Base-by-base conservation (phyloP, 768 basidiomycete species). In the Xanthoconium purpureum region DNA sequence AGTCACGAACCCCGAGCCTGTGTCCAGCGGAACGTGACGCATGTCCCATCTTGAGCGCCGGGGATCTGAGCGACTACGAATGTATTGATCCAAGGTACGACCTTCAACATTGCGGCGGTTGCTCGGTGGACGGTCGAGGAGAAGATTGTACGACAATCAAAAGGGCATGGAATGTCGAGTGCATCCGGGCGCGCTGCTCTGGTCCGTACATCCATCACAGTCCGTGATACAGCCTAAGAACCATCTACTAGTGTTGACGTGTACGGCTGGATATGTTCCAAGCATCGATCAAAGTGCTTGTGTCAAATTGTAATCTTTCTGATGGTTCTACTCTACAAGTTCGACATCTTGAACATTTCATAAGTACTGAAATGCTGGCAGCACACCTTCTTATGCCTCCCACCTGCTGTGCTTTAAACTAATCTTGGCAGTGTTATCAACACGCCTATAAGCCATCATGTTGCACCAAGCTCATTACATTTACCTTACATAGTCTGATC, bases 31-130 rank as follows among this genome's bases (percentile, higher is more conserved):
- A 77, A 35, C 69, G 83, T 33, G 75, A 80, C 38, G 83, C 84
- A 30, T 88, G 85, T 72, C 83, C 83, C 17, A 75, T 86, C 57
- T 52, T 71, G 20, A 77, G 74, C 28, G 60, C 74, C 36, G 69
- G 65, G 6, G 68, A 68, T 20, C 61, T 63, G 42, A 76, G 70
- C 33, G 80, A 83, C 53, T 83, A 76, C 61, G 85, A 88, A 64
- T 88, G 85, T 65, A 63, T 91, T 50, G 87, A 92, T 71, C 79
- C 79, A 32, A 61, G 71, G 17, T 73, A 73, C 43, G 88, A 91
- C 56, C 78, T 91, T 45, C 77, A 83, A 56, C 84, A 84, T 14
- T 92, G 90, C 71, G 90, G 89, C 59, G 90, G 91, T 30, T 92
- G 90, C 66, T 71, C 81, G 3, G 77, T 81, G 17, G 70, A 80